Evolutionary conservation across 305 asterid species (phyloP).

Genomic region (Rubia peregrina): DNA sequence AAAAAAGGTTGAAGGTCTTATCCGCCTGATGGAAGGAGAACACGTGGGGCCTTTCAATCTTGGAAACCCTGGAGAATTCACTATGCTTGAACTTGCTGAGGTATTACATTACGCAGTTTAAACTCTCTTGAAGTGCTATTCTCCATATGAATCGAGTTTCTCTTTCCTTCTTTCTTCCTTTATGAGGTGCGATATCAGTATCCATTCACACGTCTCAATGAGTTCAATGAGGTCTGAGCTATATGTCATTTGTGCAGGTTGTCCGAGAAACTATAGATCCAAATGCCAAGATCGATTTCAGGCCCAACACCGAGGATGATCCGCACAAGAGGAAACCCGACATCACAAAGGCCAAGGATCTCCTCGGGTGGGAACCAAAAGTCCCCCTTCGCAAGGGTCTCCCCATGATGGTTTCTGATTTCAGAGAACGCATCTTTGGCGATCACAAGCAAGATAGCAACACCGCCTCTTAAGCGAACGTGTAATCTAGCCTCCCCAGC

Average conservation of each 20-base stretch:
- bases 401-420: constrained; percentile 89
- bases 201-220: background rate
- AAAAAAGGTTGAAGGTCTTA: constrained; percentile 77
- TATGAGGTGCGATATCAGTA: background rate
- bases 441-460: constrained; percentile 54
- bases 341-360: constrained; percentile 74
- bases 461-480: constrained; percentile 10
- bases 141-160: background rate
- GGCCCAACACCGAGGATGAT: constrained; percentile 90
- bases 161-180: background rate
- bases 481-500: constrained; percentile 5
- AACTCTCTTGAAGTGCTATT: background rate
- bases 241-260: constrained; percentile 39
- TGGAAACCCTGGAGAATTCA: constrained; percentile 95
- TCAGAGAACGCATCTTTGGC: constrained; percentile 82
- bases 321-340: constrained; percentile 98
- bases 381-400: constrained; percentile 73
- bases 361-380: constrained; percentile 93
- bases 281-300: constrained; percentile 72
- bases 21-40: constrained; percentile 98
- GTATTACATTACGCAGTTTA: constrained; percentile 24
- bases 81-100: constrained; percentile 98
- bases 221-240: background rate
- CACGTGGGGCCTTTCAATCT: constrained; percentile 97
- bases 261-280: constrained; percentile 93